Percentiles rank a stretch among this genome's conserved stretches.
These are phyloP conservation scores for Cladosporium sp. DNA, from an alignment of 2,329 filamentous ascomycete species.

Conservation along the genomic window DNA sequence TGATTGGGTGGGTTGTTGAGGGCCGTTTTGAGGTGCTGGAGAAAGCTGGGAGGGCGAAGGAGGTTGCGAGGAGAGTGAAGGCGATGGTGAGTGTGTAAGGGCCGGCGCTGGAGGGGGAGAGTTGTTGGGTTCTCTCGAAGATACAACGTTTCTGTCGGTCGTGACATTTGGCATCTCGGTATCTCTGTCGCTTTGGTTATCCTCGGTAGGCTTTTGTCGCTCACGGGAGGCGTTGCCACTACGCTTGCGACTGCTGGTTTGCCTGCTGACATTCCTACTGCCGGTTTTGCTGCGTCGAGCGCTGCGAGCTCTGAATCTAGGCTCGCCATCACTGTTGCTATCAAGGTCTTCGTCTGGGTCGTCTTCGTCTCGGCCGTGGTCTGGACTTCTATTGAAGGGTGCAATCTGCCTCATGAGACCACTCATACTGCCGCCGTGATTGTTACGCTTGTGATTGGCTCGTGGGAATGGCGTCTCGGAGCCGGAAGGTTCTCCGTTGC, in stretches of 20 bases:
- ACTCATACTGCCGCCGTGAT: conserved; percentile 25
- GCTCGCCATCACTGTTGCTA: conserved; percentile 10
- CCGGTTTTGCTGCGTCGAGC: conserved; percentile 7
- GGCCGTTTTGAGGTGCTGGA: background rate
- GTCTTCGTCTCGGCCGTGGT: conserved; percentile 32
- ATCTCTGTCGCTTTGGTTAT: conserved; percentile 1
- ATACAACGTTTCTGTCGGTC: conserved; percentile 4
- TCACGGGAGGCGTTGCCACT: conserved; percentile 4
- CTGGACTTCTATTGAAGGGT: conserved; percentile 34
- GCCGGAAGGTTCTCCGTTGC: conserved; percentile 20
- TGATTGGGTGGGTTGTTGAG: background rate
- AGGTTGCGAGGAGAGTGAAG: background rate
- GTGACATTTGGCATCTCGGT: conserved; percentile 7
- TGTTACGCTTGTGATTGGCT: background rate
- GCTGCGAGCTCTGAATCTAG: conserved; percentile 3
- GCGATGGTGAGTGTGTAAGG: conserved; percentile 3
- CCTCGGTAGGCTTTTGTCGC: background rate
- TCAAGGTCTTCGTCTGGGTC: conserved; percentile 27
- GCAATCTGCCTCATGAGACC: conserved; percentile 36
- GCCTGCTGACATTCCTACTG: conserved; percentile 10
- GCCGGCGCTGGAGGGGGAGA: conserved; percentile 7
- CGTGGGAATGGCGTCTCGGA: conserved; percentile 9
- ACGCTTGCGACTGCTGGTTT: conserved; percentile 11
- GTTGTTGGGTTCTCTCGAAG: background rate
- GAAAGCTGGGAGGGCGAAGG: conserved; percentile 1